phyloP scores from a whole-genome alignment of 176 grass and related monocot genomes.

The Aegilops bicornis region DNA sequence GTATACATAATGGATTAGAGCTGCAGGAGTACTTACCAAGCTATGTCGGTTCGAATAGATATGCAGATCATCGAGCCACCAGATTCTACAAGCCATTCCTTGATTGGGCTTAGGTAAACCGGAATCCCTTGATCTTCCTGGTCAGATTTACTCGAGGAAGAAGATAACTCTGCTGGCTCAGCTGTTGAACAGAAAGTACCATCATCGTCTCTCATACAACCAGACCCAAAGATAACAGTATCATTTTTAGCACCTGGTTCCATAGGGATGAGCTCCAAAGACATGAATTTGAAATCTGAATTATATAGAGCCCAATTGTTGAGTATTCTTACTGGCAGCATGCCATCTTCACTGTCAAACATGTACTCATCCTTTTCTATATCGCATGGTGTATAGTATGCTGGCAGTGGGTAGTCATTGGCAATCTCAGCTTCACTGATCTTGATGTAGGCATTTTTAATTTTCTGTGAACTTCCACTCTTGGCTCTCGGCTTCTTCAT shows the following conservation, averaged over 20 bases:
- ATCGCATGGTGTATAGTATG: slow-evolving; percentile 51
- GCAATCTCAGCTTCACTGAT: slow-evolving; percentile 71
- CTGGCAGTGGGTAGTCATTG: slow-evolving; percentile 66
- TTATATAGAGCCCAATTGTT: too few species aligned
- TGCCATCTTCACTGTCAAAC: slow-evolving; percentile 19
- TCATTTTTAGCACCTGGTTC: slow-evolving; percentile 61
- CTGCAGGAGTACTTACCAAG: slow-evolving; percentile 45
- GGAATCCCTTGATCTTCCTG: slow-evolving; percentile 49
- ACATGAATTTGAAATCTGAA: slow-evolving; percentile 36
- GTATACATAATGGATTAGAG: not conserved
- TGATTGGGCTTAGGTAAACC: slow-evolving; percentile 65
- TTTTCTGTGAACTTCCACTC: too few species aligned
- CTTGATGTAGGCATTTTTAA: slow-evolving; percentile 63
- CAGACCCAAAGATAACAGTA: slow-evolving; percentile 59
- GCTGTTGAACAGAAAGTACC: slow-evolving; percentile 49
- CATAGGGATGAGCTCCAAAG: slow-evolving; percentile 66
- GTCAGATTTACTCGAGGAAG: too few species aligned
- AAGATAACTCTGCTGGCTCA: slow-evolving; percentile 37
- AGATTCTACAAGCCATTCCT: slow-evolving; percentile 80
- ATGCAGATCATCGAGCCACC: slow-evolving; percentile 66
- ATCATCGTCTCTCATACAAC: slow-evolving; percentile 69
- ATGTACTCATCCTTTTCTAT: slow-evolving; percentile 76
- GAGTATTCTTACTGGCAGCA: too few species aligned
- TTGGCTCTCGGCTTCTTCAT: slow-evolving; percentile 15
- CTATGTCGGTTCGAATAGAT: slow-evolving; percentile 54